Conservation (phyloP, 441 rosid species). For the Corymbia calophylla region DNA sequence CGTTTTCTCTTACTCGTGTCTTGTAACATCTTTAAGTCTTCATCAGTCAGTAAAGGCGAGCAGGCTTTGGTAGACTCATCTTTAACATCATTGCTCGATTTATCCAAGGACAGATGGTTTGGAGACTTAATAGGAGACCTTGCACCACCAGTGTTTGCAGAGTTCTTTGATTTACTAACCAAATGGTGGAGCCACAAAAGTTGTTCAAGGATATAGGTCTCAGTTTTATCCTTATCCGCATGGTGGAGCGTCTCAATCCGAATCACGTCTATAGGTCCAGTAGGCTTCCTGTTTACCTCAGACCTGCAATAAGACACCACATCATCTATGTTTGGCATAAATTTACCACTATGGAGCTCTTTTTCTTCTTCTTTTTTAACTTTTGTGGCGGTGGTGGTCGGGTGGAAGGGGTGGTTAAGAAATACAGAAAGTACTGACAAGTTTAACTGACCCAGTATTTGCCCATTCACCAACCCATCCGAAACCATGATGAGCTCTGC, state of each 20-base stretch:
- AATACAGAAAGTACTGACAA: neutral
- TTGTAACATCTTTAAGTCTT: constrained; percentile 35
- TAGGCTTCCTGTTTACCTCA: constrained; percentile 34
- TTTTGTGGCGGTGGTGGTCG: neutral
- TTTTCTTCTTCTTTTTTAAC: neutral
- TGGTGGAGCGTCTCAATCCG: constrained; percentile 67
- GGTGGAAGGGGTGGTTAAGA: neutral
- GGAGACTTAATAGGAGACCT: constrained; percentile 10
- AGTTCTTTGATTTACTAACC: constrained; percentile 39
- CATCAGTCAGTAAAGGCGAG: constrained; percentile 20
- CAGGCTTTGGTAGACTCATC: neutral
- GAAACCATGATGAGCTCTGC: constrained; percentile 63
- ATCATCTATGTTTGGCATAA: neutral
- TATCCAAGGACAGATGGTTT: neutral
- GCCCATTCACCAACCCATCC: constrained; percentile 86
- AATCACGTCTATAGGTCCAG: constrained; percentile 32
- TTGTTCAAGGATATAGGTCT: constrained; percentile 55
- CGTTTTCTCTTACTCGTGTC: constrained; percentile 21
- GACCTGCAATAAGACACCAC: constrained; percentile 21
- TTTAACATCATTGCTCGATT: constrained; percentile 2
- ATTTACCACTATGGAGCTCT: neutral
- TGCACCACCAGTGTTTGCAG: constrained; percentile 11
- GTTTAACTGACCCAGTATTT: constrained; percentile 37
- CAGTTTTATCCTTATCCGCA: constrained; percentile 59
- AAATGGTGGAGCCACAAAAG: constrained; percentile 60